A percentile compares a stretch with the other conserved stretches of the same genome.
These are phyloP conservation scores for Moesziomyces antarcticus DNA, from an alignment of 1,284 basidiomycete species.

Conservation along the genomic window DNA sequence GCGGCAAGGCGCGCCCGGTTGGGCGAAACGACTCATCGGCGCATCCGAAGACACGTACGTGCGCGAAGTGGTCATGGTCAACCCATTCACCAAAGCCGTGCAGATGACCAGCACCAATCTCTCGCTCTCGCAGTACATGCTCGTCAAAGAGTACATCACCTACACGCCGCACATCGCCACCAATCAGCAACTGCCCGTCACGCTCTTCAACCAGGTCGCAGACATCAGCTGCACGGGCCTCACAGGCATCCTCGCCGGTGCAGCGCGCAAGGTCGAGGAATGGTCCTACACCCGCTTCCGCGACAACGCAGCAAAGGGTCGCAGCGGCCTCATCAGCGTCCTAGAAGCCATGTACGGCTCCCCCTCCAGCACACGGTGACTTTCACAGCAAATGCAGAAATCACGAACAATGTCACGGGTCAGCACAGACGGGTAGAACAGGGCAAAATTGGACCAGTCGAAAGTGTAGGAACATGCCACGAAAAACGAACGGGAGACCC, in stretches of 20 bases:
- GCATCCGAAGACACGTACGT: slow-evolving; percentile 92
- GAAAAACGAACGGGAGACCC: background rate
- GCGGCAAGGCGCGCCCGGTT: slow-evolving; percentile 83
- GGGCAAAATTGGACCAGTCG: background rate
- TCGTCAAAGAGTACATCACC: slow-evolving; percentile 87
- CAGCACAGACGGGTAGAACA: slow-evolving; percentile 4
- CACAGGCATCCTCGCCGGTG: slow-evolving; percentile 32
- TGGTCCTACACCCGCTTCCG: slow-evolving; percentile 45
- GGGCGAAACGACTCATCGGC: slow-evolving; percentile 88
- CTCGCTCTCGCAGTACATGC: slow-evolving; percentile 86
- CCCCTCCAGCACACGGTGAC: background rate
- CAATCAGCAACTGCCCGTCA: slow-evolving; percentile 71
- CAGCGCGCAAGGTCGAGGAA: slow-evolving; percentile 57
- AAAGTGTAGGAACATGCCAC: background rate
- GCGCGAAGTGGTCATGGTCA: slow-evolving; percentile 84
- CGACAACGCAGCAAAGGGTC: slow-evolving; percentile 56
- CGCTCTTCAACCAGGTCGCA: slow-evolving; percentile 44
- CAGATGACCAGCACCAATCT: slow-evolving; percentile 70
- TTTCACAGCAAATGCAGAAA: background rate
- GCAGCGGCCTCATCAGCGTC: slow-evolving; percentile 43
- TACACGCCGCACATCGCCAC: slow-evolving; percentile 74
- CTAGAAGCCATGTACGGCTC: slow-evolving; percentile 34
- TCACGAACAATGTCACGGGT: slow-evolving; percentile 7
- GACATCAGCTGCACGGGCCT: slow-evolving; percentile 47
- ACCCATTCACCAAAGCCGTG: slow-evolving; percentile 29